A percentile compares a stretch with the other conserved stretches of the same genome.
Conservation (phyloP, 2,329 filamentous ascomycete species). For the Trichoderma sp. region DNA sequence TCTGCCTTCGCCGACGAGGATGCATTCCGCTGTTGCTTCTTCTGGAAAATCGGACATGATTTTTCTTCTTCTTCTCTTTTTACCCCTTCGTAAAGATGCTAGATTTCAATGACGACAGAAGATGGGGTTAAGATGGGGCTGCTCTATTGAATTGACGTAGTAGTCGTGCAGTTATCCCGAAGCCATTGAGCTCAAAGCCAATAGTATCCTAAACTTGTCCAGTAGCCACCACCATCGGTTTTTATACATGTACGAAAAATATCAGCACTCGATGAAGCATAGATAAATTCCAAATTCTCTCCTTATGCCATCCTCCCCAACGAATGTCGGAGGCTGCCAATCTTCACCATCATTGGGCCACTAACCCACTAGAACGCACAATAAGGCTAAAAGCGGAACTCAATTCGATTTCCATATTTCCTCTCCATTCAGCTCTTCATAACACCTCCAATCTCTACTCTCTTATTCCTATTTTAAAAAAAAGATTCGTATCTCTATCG, state of each 20-base stretch:
- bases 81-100: too few relatives aligned
- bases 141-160: not conserved
- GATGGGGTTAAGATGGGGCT: not conserved
- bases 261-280: not conserved
- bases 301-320: not conserved
- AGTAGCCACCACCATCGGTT: not conserved
- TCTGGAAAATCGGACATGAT: not conserved
- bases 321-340: not conserved
- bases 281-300: not conserved
- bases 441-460: too few relatives aligned
- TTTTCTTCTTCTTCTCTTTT: too few relatives aligned
- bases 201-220: too few relatives aligned
- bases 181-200: not conserved
- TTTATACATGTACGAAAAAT: not conserved
- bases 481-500: not conserved
- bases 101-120: not conserved
- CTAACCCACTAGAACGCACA: not conserved
- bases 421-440: not conserved
- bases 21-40: constrained; percentile 18
- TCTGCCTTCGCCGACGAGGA: constrained; percentile 29
- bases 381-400: not conserved
- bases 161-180: not conserved
- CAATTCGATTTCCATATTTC: not conserved
- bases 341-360: not conserved
- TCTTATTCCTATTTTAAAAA: too few relatives aligned